phyloP scores from a whole-genome alignment of 257 asterid genomes.

The Ilex aquifolium region DNA sequence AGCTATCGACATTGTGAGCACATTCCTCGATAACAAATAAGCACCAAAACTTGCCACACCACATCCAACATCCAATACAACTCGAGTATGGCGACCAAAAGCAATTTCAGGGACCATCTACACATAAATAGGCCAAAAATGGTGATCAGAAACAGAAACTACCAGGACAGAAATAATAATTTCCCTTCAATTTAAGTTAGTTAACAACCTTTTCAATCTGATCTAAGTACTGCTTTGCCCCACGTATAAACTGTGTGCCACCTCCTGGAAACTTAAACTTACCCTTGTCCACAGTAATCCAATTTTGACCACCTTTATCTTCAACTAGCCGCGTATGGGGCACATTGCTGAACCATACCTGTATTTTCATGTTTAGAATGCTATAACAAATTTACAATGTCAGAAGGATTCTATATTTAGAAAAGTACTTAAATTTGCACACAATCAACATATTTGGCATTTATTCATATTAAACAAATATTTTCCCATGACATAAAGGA shows the following conservation, averaged over 20 bases:
- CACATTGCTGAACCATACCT: conserved; percentile 98
- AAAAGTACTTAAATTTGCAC: no score
- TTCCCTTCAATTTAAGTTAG: background rate
- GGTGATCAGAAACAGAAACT: background rate
- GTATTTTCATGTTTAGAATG: conserved; percentile 2
- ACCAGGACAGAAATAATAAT: background rate
- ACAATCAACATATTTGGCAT: no score
- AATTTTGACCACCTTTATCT: conserved; percentile 95
- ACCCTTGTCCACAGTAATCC: conserved; percentile 73
- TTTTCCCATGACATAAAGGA: no score
- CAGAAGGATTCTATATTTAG: no score
- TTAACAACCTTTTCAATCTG: conserved; percentile 71
- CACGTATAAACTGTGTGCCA: conserved; percentile 93
- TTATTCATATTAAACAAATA: no score
- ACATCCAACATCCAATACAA: conserved; percentile 89
- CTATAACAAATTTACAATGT: no score
- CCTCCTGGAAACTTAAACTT: conserved; percentile 98
- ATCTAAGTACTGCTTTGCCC: conserved; percentile 90
- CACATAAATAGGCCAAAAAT: background rate
- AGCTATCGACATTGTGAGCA: conserved; percentile 78
- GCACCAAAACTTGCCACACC: conserved; percentile 99
- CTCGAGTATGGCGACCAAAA: conserved; percentile 78
- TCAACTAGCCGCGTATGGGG: conserved; percentile 91
- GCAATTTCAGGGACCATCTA: conserved; percentile 93
- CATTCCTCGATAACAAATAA: conserved; percentile 71